A percentile compares a stretch with the other conserved stretches of the same genome.
Conservation (phyloP, 2,329 filamentous ascomycete genomes). For the Dothideomycetes sp. region DNA sequence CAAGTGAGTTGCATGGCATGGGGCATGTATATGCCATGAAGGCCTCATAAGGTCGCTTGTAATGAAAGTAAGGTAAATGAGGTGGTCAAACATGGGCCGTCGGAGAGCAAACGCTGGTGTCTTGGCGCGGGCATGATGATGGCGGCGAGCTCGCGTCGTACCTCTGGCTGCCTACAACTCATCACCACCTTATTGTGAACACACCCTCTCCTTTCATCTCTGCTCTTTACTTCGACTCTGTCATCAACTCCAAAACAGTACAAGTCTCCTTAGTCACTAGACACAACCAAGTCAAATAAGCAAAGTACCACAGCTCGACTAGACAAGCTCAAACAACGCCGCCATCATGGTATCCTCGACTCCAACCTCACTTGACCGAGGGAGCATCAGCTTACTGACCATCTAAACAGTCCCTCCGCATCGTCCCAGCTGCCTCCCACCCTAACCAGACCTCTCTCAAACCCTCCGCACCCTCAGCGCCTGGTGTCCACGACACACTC, state of each 20-base stretch:
- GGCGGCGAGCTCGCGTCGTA: too few relatives aligned
- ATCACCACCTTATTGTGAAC: conserved; percentile 1
- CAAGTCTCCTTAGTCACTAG: too few relatives aligned
- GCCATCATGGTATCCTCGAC: conserved; percentile 8
- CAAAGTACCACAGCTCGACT: background rate
- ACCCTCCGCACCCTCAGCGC: conserved; percentile 74
- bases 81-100: too few relatives aligned
- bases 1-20: too few relatives aligned
- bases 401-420: conserved; percentile 50
- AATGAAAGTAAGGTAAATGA: too few relatives aligned
- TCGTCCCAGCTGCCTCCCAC: conserved; percentile 63
- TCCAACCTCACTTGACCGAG: background rate
- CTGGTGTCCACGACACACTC: conserved; percentile 86
- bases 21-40: too few relatives aligned
- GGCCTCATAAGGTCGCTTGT: too few relatives aligned
- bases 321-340: conserved; percentile 1
- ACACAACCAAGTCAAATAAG: background rate
- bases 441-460: conserved; percentile 47
- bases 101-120: too few relatives aligned
- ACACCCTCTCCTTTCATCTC: background rate
- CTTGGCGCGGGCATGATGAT: too few relatives aligned
- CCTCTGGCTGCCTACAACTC: conserved; percentile 2
- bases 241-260: too few relatives aligned
- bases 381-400: conserved; percentile 5
- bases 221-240: too few relatives aligned